These are phyloP conservation scores for Meyerozyma smithsonii DNA, from an alignment of 1,139 yeast genomes.

Conservation along the genomic window DNA sequence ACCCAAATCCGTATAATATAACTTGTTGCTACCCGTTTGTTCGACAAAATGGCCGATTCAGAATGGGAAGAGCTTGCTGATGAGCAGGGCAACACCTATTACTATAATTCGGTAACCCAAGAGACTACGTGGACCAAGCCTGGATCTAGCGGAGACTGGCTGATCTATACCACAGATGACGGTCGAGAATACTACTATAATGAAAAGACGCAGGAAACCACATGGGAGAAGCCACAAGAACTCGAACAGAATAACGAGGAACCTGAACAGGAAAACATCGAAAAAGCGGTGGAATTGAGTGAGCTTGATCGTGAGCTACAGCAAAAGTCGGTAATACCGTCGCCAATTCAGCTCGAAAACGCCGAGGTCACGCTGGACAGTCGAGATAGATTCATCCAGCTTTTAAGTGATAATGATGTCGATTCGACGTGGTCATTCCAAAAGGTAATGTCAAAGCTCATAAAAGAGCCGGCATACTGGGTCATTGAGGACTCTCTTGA, in stretches of 20 bases:
- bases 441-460: constrained; percentile 55
- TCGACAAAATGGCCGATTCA: not conserved
- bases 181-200: constrained; percentile 74
- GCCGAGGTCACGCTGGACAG: not conserved
- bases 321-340: constrained; percentile 6
- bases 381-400: constrained; percentile 32
- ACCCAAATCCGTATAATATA: not conserved
- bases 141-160: constrained; percentile 55
- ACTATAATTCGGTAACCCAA: constrained; percentile 60
- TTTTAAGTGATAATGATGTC: constrained; percentile 52
- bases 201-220: constrained; percentile 57
- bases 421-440: constrained; percentile 78
- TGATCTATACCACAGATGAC: constrained; percentile 59
- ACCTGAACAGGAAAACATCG: constrained; percentile 4
- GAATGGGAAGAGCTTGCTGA: constrained; percentile 65
- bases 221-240: constrained; percentile 73
- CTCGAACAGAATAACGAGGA: constrained; percentile 11
- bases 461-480: constrained; percentile 69
- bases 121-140: constrained; percentile 86
- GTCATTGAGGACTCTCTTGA: constrained; percentile 53
- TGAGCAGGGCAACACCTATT: constrained; percentile 66
- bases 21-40: not conserved
- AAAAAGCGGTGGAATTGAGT: constrained; percentile 7
- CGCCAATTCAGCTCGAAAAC: constrained; percentile 1
- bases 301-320: constrained; percentile 13